Evolutionary conservation across 2,329 filamentous ascomycete genomes (phyloP).

Genomic region (Biscogniauxia sp.): DNA sequence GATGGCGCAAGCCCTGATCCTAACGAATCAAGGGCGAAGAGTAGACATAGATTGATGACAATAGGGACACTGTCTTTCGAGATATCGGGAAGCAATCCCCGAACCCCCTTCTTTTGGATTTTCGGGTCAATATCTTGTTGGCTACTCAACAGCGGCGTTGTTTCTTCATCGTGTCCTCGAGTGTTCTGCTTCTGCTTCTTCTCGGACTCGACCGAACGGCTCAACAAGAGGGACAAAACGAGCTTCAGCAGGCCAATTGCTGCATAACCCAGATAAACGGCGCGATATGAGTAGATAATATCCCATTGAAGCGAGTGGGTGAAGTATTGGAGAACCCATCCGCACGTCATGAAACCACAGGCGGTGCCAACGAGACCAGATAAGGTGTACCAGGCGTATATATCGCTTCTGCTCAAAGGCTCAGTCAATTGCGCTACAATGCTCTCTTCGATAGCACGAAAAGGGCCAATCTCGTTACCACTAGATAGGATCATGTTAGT

Average conservation of each 20-base stretch:
- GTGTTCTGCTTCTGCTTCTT: constrained; percentile 22
- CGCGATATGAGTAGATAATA: constrained; percentile 22
- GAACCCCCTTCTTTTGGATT: constrained; percentile 10
- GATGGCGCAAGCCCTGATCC: constrained; percentile 67
- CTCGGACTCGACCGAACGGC: constrained; percentile 31
- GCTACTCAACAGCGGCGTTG: constrained; percentile 19
- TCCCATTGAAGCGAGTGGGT: constrained; percentile 31
- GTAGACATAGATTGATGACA: constrained; percentile 50
- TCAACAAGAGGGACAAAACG: constrained; percentile 48
- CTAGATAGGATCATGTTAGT: constrained; percentile 32
- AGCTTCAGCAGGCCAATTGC: constrained; percentile 57
- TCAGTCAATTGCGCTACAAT: constrained; percentile 55
- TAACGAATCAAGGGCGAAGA: constrained; percentile 38
- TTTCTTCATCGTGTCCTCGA: constrained; percentile 14
- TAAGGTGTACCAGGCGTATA: constrained; percentile 63
- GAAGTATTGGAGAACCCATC: constrained; percentile 57
- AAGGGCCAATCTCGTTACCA: constrained; percentile 63
- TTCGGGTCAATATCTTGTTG: neutral
- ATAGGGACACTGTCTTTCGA: constrained; percentile 39
- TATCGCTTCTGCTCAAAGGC: constrained; percentile 45
- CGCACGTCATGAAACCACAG: constrained; percentile 54
- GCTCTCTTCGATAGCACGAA: constrained; percentile 61
- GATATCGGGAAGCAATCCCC: constrained; percentile 53
- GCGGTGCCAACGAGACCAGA: constrained; percentile 59
- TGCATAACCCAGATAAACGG: constrained; percentile 57